These are phyloP conservation scores for Colletotrichum liriopes DNA, from an alignment of 2,329 filamentous ascomycete species.

Conservation along the genomic window DNA sequence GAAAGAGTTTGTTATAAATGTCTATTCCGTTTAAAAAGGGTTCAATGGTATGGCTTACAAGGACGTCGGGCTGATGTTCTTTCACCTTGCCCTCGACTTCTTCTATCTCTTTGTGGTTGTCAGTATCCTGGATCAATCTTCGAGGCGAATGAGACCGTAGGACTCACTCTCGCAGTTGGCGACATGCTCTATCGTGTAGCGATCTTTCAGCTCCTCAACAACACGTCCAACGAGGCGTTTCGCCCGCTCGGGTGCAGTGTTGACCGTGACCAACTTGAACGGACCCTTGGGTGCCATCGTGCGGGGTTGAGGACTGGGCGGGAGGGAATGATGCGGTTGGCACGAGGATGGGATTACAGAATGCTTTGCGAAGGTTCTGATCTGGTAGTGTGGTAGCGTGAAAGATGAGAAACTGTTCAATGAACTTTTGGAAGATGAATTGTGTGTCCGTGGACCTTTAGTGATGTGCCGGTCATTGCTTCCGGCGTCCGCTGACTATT, in stretches of 20 bases:
- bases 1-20: background rate
- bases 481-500: background rate
- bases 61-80: conserved; percentile 49
- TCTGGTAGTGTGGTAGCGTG: too few relatives aligned
- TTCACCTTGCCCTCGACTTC: conserved; percentile 69
- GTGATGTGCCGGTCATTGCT: background rate
- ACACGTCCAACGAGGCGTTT: conserved; percentile 74
- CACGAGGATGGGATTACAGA: background rate
- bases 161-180: conserved; percentile 73
- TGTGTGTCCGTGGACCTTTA: background rate
- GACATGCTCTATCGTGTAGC: conserved; percentile 74
- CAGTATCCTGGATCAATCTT: background rate
- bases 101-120: conserved; percentile 63
- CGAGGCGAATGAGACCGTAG: background rate
- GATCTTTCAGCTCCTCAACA: conserved; percentile 73
- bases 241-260: conserved; percentile 77
- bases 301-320: conserved; percentile 13
- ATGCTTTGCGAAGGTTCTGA: too few relatives aligned
- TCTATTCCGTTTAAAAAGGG: background rate
- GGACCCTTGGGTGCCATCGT: conserved; percentile 64
- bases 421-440: background rate
- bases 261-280: conserved; percentile 77
- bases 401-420: too few relatives aligned
- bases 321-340: background rate
- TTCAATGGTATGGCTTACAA: conserved; percentile 43